Evolutionary conservation across 345 rosid genomes (phyloP), one percentile per base, ranked within the genome.

Genomic region (Microthlaspi erraticum): DNA sequence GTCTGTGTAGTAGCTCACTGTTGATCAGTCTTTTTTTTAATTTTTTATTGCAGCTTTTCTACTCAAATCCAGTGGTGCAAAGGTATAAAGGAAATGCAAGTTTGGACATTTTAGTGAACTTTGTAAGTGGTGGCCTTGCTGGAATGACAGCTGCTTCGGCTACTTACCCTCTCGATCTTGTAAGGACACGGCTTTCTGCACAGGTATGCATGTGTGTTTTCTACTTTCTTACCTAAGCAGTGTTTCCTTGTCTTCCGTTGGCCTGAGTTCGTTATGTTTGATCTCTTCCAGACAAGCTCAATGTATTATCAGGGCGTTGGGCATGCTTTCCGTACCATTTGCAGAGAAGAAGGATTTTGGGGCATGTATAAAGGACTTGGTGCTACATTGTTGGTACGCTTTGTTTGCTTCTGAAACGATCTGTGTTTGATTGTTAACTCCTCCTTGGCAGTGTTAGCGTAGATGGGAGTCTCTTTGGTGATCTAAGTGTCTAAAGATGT

Each of bases 101-200:
- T 70, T 62, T 85, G 29, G 80, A 86, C 42, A 68, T 78, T 31
- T 76, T 81, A 49, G 86, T 91, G 58, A 88, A 84, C 76, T 91
- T 91, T 77, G 53, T 88, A 14, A 88, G 85, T 32, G 97, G 96
- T 77, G 98, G 98, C 48, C 79, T 90, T 77, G 92, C 99, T 14
- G 99, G 99, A 79, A 78, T 94, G 66, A 92, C 96, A 36, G 99
- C 99, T 81, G 98, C 99, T 46, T 82, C 99, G 61, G 88, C 85
- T 60, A 87, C 98, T n/a, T 92, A 94, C 82, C 99, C 99, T 23
- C 81, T 94, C 67, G 99, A 94, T 88, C 98, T 94, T 71, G 96
- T 89, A 31, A 84, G 99, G 81, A 94, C 98, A 12, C 93, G 98
- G 18, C 96, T 94, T 65, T 86, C 99, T 49, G 92, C 97, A 7